Base-by-base conservation (phyloP, 345 rosid species). In the Rhodamnia argentea region DNA sequence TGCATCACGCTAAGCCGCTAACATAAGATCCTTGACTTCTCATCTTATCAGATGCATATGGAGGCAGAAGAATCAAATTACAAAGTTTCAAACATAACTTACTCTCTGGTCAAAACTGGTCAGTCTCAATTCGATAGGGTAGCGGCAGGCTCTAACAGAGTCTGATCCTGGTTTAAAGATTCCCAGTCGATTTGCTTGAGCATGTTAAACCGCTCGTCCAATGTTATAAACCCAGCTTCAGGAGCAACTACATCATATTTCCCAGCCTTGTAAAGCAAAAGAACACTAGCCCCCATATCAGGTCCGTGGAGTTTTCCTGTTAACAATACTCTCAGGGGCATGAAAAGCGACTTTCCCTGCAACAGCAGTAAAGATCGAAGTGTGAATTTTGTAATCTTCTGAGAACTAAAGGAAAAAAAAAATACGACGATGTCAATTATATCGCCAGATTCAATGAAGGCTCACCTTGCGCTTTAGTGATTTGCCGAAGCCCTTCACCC, bases 251-350 rank as follows among this genome's bases (percentile, higher is more conserved):
- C 32, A 64, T 92, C 96, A 5, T 88, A 60, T 86, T 85, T 90
- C 70, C 95, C 98, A 83, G 98, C 99, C 91, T 92, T 92, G 87
- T 94, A 90, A 52, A 97, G 91, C 74, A 97, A 85, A 52, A 94
- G 52, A 82, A 97, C 88, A 85, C 96, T 93, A 0, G 93, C 84
- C 44, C 93, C 96, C 93, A 96, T 97, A 84, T 95, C 98, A 50
- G 99, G 99, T 78, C 99, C 99, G 55, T 96, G 98, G 29, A 97
- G 93, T 88, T 95, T 97, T 84, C 99, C 99, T 0, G 97, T 94
- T 88, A 97, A 82, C 93, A 96, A 89, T 83, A 95, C 91, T 83
- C 98, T 91, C 54, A 95, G 92, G 9, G 98, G 98, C 99, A 95
- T 93, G 93, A 95, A 97, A 82, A 97, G 96, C 32, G 98, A 93